These are phyloP conservation scores for Smithsoniella earleae DNA, from an alignment of 163 green algal species.

Conservation along the genomic window DNA sequence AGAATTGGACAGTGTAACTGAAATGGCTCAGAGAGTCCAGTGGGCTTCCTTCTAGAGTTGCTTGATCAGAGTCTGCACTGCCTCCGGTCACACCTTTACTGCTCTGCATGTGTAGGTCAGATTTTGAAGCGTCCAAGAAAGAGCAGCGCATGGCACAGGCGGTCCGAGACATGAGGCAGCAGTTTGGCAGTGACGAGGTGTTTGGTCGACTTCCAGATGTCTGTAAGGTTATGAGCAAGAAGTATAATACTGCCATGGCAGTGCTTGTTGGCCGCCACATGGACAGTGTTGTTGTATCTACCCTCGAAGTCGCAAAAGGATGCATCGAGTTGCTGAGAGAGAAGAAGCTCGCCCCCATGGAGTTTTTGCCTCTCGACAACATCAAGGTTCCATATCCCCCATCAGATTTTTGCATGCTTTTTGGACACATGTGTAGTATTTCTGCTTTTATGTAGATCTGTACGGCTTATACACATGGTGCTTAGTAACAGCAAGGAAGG, in stretches of 20 bases:
- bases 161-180: constrained; percentile 55
- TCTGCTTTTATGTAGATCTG: too few relatives aligned
- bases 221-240: constrained; percentile 49
- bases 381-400: constrained; percentile 47
- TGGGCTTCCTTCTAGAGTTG: too few relatives aligned
- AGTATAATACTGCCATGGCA: constrained; percentile 78
- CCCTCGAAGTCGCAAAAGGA: constrained; percentile 53
- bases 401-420: too few relatives aligned
- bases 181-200: background rate
- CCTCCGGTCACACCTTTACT: too few relatives aligned
- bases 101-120: too few relatives aligned
- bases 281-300: constrained; percentile 81
- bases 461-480: too few relatives aligned
- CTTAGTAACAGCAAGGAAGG: too few relatives aligned
- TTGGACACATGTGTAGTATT: too few relatives aligned
- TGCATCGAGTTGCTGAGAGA: constrained; percentile 79
- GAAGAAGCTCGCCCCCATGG: constrained; percentile 67
- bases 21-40: background rate
- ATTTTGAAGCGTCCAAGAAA: constrained; percentile 11
- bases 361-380: constrained; percentile 72
- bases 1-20: background rate
- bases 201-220: constrained; percentile 4
- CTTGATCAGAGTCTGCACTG: too few relatives aligned
- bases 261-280: constrained; percentile 79
- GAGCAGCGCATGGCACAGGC: constrained; percentile 45